Evolutionary conservation across 2,329 filamentous ascomycete genomes (phyloP), one percentile per base, ranked within the genome.

Genomic region (Tolypocladium capitatum): DNA sequence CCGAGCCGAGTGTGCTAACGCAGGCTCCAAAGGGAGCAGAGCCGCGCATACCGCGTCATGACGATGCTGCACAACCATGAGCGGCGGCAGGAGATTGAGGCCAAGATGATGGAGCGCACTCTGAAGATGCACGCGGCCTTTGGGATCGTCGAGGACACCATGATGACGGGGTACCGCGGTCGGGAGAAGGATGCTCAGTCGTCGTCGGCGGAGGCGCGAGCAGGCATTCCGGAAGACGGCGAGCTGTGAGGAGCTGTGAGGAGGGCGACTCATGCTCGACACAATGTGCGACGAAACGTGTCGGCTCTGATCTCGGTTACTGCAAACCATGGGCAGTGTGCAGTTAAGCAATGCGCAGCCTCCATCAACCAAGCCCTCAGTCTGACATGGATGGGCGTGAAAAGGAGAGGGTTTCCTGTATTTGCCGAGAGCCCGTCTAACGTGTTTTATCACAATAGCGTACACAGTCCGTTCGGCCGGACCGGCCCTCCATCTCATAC

Each of bases 51-150:
- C 2, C 21, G 28, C 31, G 28, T 42, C 16, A 20, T 21, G 7
- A 41, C 72, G 78, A 68, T 81, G 76, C 13, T 56, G n/a, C 47
- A 57, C 6, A 45, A 56, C 18, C 35, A 51, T 5, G 55, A 64
- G 47, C 53, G 51, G 36, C 56, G 57, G 46, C 53, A 43, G 40
- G 48, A 53, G 1, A 58, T 65, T 11, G 61, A 65, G 47, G 43
- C 34, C 1, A 51, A 50, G 40, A 63, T 65, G 58, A 47, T 49
- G 32, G 49, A 55, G 52, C 58, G 6, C 38, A 30, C 16, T 18
- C 31, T 24, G 16, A 52, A 51, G 24, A 45, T 60, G 32, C 45
- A 59, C 30, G 38, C 33, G n/a, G 46, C 18, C 8, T 52, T 57
- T 24, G 30, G 46, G 6, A 52, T 57, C 20, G 43, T 63, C 1